Base-by-base conservation (phyloP, 352 stramenopile species). In the Phytophthora brassicae region DNA sequence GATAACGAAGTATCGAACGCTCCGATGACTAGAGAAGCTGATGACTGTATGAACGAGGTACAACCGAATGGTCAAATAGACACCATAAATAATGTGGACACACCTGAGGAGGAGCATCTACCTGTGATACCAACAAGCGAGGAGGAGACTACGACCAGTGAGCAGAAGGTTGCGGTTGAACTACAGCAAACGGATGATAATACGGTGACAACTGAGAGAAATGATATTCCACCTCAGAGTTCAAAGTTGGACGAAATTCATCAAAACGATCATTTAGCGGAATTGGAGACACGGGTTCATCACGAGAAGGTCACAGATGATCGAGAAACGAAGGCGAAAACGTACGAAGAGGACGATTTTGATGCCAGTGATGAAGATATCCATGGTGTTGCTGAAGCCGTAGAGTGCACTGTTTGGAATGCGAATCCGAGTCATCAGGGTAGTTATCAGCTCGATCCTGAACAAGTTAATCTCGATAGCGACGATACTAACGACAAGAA, bases 261-360 rank as follows among this genome's bases (percentile, higher is more conserved):
- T 7, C 39, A 12, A 19, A 22, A 26, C 6, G 39, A 24, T 8
- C 5, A 16, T 23, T 4, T 4, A 26, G 17, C 17, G 17, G 20
- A 54, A 12, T 17, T 19, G 12, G 36, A 42, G 23, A 29, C 23
- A 35, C 17, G 55, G 19, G 33, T 11, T 23, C 11, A 22, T 24
- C 38, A 4, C 38, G 38, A 44, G 6, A 44, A 23, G n/a, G n/a
- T 23, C 19, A 12, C 11, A 2, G 4, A n/a, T 54, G 24, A 22
- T 17, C 38, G 36, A 9, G 47, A 35, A 3, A 16, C 20, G 7
- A 24, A 33, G n/a, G 36, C 59, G 7, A 58, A 61, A 38, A 51
- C 41, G 35, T 76, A 79, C 19, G 70, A 77, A 11, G 60, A 76
- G 4, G 68, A 79, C 7, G 50, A 71, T 14, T 82, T 82, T 41